Evolutionary conservation across 331 rosid species (phyloP).

Genomic region (Arachis monticola): DNA sequence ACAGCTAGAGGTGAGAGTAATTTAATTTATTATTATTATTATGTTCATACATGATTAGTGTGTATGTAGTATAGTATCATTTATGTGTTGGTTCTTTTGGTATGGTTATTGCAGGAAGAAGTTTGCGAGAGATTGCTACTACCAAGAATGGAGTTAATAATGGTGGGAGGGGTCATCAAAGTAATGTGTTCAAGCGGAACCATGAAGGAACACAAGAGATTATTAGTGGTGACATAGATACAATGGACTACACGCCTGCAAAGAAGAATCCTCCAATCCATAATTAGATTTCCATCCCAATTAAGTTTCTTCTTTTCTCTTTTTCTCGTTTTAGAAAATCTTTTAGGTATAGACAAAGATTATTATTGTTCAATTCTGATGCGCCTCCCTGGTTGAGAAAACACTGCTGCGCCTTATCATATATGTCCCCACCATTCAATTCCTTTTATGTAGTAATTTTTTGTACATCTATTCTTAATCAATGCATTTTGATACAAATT

Average conservation of each 20-base stretch:
- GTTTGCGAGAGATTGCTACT: constrained; percentile 42
- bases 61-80: background rate
- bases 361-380: too few relatives aligned
- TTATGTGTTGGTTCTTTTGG: constrained; percentile 14
- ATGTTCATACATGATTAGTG: too few relatives aligned
- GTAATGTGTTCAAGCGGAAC: constrained; percentile 33
- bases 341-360: too few relatives aligned
- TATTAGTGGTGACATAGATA: constrained; percentile 50
- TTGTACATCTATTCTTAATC: too few relatives aligned
- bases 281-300: constrained; percentile 42
- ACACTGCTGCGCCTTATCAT: constrained; percentile 19
- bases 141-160: constrained; percentile 29
- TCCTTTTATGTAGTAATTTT: too few relatives aligned
- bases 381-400: too few relatives aligned
- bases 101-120: constrained; percentile 48
- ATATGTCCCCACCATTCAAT: too few relatives aligned
- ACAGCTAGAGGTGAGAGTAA: constrained; percentile 51
- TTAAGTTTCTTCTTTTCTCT: background rate
- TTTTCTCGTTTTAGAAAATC: background rate
- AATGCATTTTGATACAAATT: too few relatives aligned
- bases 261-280: constrained; percentile 79
- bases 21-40: background rate
- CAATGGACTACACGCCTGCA: constrained; percentile 81
- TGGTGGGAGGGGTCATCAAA: background rate
- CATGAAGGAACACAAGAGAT: constrained; percentile 41